Evolutionary conservation across 257 asterid genomes (phyloP).

Genomic region (Knoxia roxburghii): DNA sequence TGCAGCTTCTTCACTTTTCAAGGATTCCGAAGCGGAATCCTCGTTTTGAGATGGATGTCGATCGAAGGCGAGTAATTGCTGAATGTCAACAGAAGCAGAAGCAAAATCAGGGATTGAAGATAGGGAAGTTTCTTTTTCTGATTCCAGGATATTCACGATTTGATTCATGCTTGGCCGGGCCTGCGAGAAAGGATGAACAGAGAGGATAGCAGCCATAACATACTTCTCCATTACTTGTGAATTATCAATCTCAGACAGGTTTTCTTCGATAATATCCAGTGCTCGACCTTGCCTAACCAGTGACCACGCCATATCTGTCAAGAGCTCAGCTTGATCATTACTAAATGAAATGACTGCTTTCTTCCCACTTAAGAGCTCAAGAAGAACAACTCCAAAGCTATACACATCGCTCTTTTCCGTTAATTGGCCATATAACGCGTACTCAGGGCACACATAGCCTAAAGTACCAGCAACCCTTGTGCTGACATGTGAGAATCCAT

Average conservation of each 20-base stretch:
- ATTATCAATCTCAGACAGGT: not conserved
- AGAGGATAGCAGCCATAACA: conserved; percentile 16
- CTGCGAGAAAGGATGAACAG: conserved; percentile 16
- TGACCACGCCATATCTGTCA: conserved; percentile 20
- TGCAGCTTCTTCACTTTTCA: not conserved
- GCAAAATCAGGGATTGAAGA: not conserved
- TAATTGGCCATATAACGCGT: conserved; percentile 19
- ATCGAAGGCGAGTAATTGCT: not conserved
- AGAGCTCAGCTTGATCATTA: conserved; percentile 5
- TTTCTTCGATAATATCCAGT: conserved; percentile 13
- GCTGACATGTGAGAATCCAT: conserved; percentile 23
- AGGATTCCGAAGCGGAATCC: not conserved
- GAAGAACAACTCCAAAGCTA: conserved; percentile 23
- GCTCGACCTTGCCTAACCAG: conserved; percentile 12
- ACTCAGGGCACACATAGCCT: conserved; percentile 22
- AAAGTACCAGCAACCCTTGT: conserved; percentile 23
- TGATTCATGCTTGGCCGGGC: conserved; percentile 22
- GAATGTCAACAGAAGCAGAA: not conserved
- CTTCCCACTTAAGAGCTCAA: conserved; percentile 22
- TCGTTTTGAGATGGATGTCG: not conserved
- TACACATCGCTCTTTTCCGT: conserved; percentile 20
- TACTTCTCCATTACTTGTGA: conserved; percentile 17
- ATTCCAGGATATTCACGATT: conserved; percentile 16
- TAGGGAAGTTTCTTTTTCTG: not conserved
- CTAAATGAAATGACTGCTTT: conserved; percentile 5